Base-by-base conservation (phyloP, 306 rosid genomes). In the Prunus fruticosa region DNA sequence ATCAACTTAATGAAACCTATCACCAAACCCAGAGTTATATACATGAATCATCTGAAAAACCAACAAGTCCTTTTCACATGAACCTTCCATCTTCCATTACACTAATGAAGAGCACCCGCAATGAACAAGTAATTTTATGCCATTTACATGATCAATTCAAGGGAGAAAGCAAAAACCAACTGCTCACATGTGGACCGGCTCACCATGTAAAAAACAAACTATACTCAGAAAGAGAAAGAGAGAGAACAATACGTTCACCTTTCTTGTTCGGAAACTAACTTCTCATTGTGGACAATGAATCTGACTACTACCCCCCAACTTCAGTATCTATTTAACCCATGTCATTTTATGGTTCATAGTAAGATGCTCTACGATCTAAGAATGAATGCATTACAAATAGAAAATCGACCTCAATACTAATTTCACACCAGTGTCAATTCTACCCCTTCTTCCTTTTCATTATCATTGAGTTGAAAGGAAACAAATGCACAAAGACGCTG, bases 41-140 rank as follows among this genome's bases (percentile, higher is more conserved):
- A 82, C 86, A 78, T 13, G 57, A 61, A 62, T 30, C 16, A 73
- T 68, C 74, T 73, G 76, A 73, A 60, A 67, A 73, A 61, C 82
- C 62, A 72, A 28, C 43, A 38, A 46, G 71, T 45, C 51, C 9
- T 57, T 38, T 8, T 22, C 20, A 65, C 52, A 8, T 5, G 38
- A 53, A 41, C 74, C 72, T 64, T 46, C 69, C 66, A 73, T 53
- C 77, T 64, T 69, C 74, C 80, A 47, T 41, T 25, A 74, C 78
- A 63, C 41, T 22, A 60, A 54, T 58, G 80, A 57, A 78, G n/a
- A 38, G 63, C 67, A 58, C 47, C 74, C 23, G 53, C 66, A 52
- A 66, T 50, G 63, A 20, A 76, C 64, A 28, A 3, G 67, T 19
- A 62, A 63, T n/a, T 76, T 54, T 54, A 58, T 30, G 73, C 18